Conservation (phyloP, 2,329 filamentous ascomycete species). For the Aulographum hederae region DNA sequence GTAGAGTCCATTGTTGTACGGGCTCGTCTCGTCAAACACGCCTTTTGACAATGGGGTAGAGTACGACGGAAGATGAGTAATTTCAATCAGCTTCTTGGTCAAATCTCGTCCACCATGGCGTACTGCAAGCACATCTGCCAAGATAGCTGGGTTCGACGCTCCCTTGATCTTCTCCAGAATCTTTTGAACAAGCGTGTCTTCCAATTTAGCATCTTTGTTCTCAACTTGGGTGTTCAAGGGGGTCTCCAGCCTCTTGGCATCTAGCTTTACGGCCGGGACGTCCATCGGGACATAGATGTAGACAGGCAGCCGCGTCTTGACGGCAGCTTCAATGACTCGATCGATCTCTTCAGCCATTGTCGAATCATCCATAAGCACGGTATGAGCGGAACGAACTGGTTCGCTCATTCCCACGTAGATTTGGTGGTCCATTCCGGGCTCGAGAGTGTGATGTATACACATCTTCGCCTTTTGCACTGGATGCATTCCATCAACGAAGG, state of each 20-base stretch:
- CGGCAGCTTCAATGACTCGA: conserved; percentile 56
- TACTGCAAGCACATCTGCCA: conserved; percentile 71
- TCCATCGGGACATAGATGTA: conserved; percentile 78
- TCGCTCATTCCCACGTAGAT: conserved; percentile 67
- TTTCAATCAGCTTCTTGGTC: conserved; percentile 53
- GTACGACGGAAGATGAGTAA: conserved; percentile 61
- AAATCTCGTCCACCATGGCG: conserved; percentile 54
- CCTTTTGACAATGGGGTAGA: conserved; percentile 87
- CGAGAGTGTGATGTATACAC: too few relatives aligned
- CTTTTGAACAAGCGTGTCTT: conserved; percentile 65
- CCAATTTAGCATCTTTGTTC: conserved; percentile 50
- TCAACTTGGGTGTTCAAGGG: conserved; percentile 49
- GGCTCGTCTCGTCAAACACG: conserved; percentile 56
- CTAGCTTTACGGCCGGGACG: conserved; percentile 58
- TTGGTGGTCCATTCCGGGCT: too few relatives aligned
- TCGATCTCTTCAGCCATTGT: conserved; percentile 64
- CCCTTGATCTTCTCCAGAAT: conserved; percentile 54
- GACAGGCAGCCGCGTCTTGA: conserved; percentile 55
- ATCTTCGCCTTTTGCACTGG: too few relatives aligned
- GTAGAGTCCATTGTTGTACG: conserved; percentile 71
- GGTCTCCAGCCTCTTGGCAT: conserved; percentile 51
- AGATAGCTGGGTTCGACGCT: conserved; percentile 57
- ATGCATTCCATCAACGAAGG: conserved; percentile 34
- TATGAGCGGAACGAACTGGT: conserved; percentile 51
- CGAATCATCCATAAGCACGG: conserved; percentile 49